A percentile compares a stretch with the other conserved stretches of the same genome.
phyloP scores from a whole-genome alignment of 768 basidiomycete species.

The Megacollybia marginata region DNA sequence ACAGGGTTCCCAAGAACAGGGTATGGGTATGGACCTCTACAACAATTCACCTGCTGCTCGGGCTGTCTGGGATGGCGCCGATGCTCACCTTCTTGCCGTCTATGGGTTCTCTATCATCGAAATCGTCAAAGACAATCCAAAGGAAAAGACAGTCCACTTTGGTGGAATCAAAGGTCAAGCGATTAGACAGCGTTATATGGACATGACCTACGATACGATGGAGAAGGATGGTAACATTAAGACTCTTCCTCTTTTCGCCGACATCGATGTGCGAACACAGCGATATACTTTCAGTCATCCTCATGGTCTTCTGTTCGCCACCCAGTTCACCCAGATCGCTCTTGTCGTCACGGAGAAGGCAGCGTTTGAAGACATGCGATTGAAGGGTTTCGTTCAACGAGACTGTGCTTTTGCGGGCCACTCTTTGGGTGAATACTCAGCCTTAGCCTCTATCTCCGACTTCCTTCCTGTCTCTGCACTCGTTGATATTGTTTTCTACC shows the following conservation, averaged over 20 bases:
- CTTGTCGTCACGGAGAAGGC: constrained; percentile 98
- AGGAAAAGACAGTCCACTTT: constrained; percentile 97
- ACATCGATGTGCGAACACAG: constrained; percentile 90
- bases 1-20: constrained; percentile 95
- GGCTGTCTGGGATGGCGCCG: constrained; percentile 95
- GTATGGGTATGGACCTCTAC: constrained; percentile 99
- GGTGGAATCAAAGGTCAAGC: constrained; percentile 99
- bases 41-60: constrained; percentile 87
- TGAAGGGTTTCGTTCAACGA: constrained; percentile 90
- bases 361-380: constrained; percentile 96
- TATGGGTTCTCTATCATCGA: constrained; percentile 99
- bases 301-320: constrained; percentile 90
- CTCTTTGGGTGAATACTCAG: constrained; percentile 97
- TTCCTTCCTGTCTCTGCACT: constrained; percentile 92
- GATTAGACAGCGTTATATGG: constrained; percentile 99
- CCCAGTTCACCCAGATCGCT: constrained; percentile 98
- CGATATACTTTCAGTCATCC: constrained; percentile 99
- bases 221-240: constrained; percentile 95
- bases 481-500: constrained; percentile 98
- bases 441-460: constrained; percentile 95
- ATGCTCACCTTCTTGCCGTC: constrained; percentile 85
- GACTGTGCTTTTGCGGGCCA: constrained; percentile 95
- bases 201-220: constrained; percentile 96
- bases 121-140: constrained; percentile 99
- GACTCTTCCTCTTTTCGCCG: constrained; percentile 92